Evolutionary conservation across 768 basidiomycete genomes (phyloP), one percentile per base, ranked within the genome.

Genomic region (Boletus insuetus): DNA sequence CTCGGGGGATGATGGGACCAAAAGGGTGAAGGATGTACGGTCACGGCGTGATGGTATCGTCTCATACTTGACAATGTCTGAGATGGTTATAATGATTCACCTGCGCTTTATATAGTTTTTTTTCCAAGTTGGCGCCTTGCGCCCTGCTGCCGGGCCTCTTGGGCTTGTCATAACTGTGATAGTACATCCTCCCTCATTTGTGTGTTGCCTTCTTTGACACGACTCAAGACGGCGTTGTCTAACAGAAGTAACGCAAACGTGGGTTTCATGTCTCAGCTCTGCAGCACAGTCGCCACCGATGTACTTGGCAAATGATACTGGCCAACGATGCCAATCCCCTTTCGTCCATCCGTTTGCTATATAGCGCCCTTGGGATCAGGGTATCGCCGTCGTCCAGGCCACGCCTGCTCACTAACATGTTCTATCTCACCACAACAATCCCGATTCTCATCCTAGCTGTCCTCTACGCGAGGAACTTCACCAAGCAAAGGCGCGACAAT

Each of bases 1-100:
- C 2, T 71, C 69, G 6, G 31, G 48, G 13, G 67, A 66, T 34
- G 70, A 69, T 4, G 57, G 43, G 11, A 16, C 56, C 4, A 71
- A 69, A 47, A 60, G 69, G 53, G 45, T 47, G 2, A 47, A 60
- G 69, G 53, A 43, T 47, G 2, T 62, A 64, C 26, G 35, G 51
- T 53, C 26, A 29, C 26, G 46, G 58, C 46, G 50, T 55, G 51
- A 47, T 51, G 53, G 39, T 59, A 58, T 49, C 57, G 53, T 60
- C 55, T 14, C 60, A 61, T 39, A 38, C 48, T 48, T 66, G 50
- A 61, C 42, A 11, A 10, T 41, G 39, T 56, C 32, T 47, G 45
- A 22, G 53, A 44, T 22, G 22, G 32, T 45, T 46, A 40, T 39
- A 40, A 43, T 19, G 41, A 34, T 51, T 61, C 46, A 57, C 40